Conservation (phyloP, 2,329 filamentous ascomycete genomes). For the Sclerotiophoma versabilis region DNA sequence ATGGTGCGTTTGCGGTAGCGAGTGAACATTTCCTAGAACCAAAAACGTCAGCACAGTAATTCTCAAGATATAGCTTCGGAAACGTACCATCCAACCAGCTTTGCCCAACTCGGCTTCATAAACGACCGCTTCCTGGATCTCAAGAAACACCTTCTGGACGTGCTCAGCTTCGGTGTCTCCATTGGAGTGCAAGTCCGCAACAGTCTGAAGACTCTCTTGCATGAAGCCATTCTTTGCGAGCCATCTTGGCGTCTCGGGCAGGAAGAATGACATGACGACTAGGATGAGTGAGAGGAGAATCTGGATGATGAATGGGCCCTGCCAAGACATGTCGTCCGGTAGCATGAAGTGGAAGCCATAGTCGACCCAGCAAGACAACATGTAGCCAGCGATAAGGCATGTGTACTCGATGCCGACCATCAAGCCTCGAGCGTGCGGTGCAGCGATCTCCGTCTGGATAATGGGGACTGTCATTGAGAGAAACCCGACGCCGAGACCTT, state of each 20-base stretch:
- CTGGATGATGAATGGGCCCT: slow-evolving; percentile 42
- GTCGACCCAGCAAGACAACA: slow-evolving; percentile 52
- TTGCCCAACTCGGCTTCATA: slow-evolving; percentile 49
- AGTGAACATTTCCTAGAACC: slow-evolving; percentile 51
- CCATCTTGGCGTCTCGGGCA: slow-evolving; percentile 53
- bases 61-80: not conserved
- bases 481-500: slow-evolving; percentile 47
- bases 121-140: slow-evolving; percentile 50
- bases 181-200: slow-evolving; percentile 51
- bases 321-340: slow-evolving; percentile 45
- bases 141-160: slow-evolving; percentile 48
- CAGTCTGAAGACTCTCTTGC: slow-evolving; percentile 50
- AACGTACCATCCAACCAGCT: slow-evolving; percentile 40
- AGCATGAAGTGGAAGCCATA: slow-evolving; percentile 50
- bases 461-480: slow-evolving; percentile 48
- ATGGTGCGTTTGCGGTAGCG: slow-evolving; percentile 53
- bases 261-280: slow-evolving; percentile 47
- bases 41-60: not conserved
- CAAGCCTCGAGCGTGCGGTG: slow-evolving; percentile 46
- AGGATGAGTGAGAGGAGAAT: slow-evolving; percentile 44
- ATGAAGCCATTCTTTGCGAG: slow-evolving; percentile 52
- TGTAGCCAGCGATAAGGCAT: slow-evolving; percentile 48
- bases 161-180: slow-evolving; percentile 46
- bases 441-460: slow-evolving; percentile 50
- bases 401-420: slow-evolving; percentile 53